Percentiles rank a stretch among this genome's conserved stretches.
Evolutionary conservation across 768 basidiomycete species (phyloP).

Genomic region (Thelephora ganbajun): DNA sequence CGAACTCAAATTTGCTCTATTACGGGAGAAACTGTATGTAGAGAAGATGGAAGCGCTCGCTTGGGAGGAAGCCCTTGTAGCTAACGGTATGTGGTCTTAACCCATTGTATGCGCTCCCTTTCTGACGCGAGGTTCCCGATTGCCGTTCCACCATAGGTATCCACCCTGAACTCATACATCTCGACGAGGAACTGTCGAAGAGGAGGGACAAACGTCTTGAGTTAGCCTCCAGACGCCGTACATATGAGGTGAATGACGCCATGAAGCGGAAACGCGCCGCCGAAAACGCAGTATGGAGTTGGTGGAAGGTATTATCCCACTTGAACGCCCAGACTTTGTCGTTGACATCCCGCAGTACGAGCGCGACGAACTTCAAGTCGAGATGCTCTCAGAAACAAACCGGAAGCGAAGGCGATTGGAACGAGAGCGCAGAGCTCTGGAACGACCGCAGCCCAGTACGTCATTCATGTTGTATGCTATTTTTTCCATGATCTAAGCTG

Average conservation of each 20-base stretch:
- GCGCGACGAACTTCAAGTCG: constrained; percentile 67
- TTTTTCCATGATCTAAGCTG: neutral
- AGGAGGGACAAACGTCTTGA: constrained; percentile 73
- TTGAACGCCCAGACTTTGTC: constrained; percentile 4
- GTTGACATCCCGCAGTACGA: constrained; percentile 34
- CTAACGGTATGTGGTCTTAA: constrained; percentile 41
- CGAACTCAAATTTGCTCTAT: constrained; percentile 82
- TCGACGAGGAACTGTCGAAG: constrained; percentile 65
- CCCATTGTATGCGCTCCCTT: neutral
- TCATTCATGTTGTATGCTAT: constrained; percentile 6
- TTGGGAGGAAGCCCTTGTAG: constrained; percentile 75
- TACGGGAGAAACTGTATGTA: constrained; percentile 79
- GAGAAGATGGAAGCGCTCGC: constrained; percentile 89
- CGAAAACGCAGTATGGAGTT: constrained; percentile 72
- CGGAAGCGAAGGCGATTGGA: constrained; percentile 76
- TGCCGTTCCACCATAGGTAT: constrained; percentile 30
- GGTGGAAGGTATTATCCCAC: constrained; percentile 62
- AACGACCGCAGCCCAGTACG: constrained; percentile 64
- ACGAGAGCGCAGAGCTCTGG: constrained; percentile 66
- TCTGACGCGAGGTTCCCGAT: neutral
- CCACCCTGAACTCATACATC: constrained; percentile 77
- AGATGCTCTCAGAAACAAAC: constrained; percentile 84
- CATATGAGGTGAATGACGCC: constrained; percentile 51
- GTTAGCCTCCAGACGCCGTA: constrained; percentile 61
- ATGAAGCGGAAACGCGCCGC: constrained; percentile 51